Evolutionary conservation across 2,329 filamentous ascomycete genomes (phyloP).

Genomic region (Penicillium hesseltinei): DNA sequence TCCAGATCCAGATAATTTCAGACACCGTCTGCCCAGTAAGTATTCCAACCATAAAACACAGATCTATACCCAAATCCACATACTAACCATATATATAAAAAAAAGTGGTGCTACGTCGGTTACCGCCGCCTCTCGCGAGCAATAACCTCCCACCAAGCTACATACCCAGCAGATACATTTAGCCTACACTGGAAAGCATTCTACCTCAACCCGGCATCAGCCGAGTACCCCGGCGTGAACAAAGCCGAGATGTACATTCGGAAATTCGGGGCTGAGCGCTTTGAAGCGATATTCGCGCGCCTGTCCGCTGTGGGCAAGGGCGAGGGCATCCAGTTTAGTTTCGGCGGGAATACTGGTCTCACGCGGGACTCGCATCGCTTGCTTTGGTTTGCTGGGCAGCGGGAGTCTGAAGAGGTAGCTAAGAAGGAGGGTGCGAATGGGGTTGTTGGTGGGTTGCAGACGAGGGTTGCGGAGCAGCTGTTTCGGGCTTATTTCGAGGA

Average conservation of each 20-base stretch:
- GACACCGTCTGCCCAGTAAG: conserved; percentile 72
- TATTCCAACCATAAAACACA: not conserved
- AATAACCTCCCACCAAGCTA: conserved; percentile 64
- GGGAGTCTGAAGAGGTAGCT: conserved; percentile 27
- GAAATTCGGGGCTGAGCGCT: conserved; percentile 64
- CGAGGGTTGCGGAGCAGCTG: conserved; percentile 59
- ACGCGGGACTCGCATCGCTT: conserved; percentile 78
- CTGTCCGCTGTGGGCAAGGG: conserved; percentile 58
- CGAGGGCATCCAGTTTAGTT: conserved; percentile 72
- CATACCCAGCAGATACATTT: conserved; percentile 69
- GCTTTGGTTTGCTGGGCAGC: conserved; percentile 65
- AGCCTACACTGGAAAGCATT: conserved; percentile 73
- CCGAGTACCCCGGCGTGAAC: conserved; percentile 50
- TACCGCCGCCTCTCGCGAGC: conserved; percentile 71
- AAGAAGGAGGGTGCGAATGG: conserved; percentile 8
- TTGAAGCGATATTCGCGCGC: conserved; percentile 55
- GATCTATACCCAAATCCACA: not conserved
- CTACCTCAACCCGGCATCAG: conserved; percentile 69
- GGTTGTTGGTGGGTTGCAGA: conserved; percentile 53
- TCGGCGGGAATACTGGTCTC: conserved; percentile 68
- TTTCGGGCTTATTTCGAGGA: conserved; percentile 67
- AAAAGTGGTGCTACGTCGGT: conserved; percentile 70
- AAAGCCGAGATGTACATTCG: conserved; percentile 59
- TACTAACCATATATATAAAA: conserved; percentile 3
- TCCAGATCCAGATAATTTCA: conserved; percentile 74